Percentiles rank a stretch among this genome's conserved stretches.
phyloP scores from a whole-genome alignment of 805 yeast species.

The Pachysolen tannophilus region DNA sequence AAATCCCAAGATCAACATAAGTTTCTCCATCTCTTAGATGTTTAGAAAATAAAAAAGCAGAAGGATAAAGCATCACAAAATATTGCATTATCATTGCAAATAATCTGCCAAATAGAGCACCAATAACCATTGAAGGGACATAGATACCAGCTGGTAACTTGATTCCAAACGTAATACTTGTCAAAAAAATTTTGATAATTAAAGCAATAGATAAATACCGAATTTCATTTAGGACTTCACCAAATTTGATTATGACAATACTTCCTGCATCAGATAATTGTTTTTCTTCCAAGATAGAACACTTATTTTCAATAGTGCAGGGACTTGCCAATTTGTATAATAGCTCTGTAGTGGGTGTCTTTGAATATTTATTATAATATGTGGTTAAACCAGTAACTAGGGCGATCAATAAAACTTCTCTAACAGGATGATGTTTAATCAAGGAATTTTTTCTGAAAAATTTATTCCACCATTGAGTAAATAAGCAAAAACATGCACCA shows the following conservation, averaged over 20 bases:
- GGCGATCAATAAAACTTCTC: constrained; percentile 39
- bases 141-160: constrained; percentile 55
- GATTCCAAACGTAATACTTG: constrained; percentile 47
- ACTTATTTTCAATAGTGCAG: constrained; percentile 23
- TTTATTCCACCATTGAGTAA: constrained; percentile 37
- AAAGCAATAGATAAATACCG: constrained; percentile 31
- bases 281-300: constrained; percentile 17
- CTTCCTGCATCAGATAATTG: constrained; percentile 4
- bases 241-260: constrained; percentile 10
- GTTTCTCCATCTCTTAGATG: constrained; percentile 11
- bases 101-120: constrained; percentile 50
- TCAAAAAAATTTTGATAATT: constrained; percentile 33
- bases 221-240: constrained; percentile 24
- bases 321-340: constrained; percentile 42
- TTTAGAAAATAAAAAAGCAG: constrained; percentile 8
- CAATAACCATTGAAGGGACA: constrained; percentile 57
- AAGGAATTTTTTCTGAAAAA: constrained; percentile 24
- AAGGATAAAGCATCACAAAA: constrained; percentile 21
- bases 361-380: constrained; percentile 41
- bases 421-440: constrained; percentile 29
- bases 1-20: constrained; percentile 41
- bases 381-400: constrained; percentile 37
- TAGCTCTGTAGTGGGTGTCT: constrained; percentile 40
- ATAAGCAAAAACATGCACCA: constrained; percentile 42
- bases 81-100: constrained; percentile 37